phyloP scores from a whole-genome alignment of 768 basidiomycete species.

The Phylloporus arenicola region DNA sequence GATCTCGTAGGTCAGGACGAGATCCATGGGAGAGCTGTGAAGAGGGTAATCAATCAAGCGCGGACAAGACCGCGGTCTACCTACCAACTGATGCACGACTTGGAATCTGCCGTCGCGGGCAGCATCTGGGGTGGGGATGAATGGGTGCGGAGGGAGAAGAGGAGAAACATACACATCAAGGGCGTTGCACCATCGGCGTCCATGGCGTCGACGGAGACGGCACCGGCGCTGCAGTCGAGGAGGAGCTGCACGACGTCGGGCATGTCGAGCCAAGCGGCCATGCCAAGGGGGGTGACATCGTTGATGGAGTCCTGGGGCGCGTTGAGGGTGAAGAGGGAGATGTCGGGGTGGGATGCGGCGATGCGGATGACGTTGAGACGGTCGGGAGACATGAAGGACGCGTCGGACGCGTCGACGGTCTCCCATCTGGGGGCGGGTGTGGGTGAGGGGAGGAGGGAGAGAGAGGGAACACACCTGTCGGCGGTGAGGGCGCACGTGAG shows the following conservation, averaged over 20 bases:
- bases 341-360: slow-evolving; percentile 49
- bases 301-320: slow-evolving; percentile 65
- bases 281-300: slow-evolving; percentile 71
- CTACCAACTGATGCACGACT: slow-evolving; percentile 62
- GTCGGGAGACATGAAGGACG: slow-evolving; percentile 55
- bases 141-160: neutral
- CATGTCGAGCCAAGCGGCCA: slow-evolving; percentile 74
- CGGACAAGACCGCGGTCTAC: slow-evolving; percentile 20
- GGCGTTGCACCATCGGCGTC: slow-evolving; percentile 74
- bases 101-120: slow-evolving; percentile 66
- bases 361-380: slow-evolving; percentile 55
- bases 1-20: slow-evolving; percentile 66
- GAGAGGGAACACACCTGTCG: slow-evolving; percentile 47
- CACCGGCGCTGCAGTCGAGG: slow-evolving; percentile 56
- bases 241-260: slow-evolving; percentile 54
- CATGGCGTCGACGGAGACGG: slow-evolving; percentile 67
- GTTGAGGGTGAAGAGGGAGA: slow-evolving; percentile 67
- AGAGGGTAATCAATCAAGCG: slow-evolving; percentile 5
- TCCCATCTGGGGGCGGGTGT: slow-evolving; percentile 48
- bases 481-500: slow-evolving; percentile 70
- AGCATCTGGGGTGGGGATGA: slow-evolving; percentile 47
- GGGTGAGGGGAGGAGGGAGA: neutral
- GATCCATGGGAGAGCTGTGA: slow-evolving; percentile 56
- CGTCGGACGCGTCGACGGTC: slow-evolving; percentile 62
- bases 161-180: slow-evolving; percentile 66